A percentile compares a stretch with the other conserved stretches of the same genome.
These are phyloP conservation scores for Croton laevigatus DNA, from an alignment of 441 rosid genomes.

Conservation along the genomic window DNA sequence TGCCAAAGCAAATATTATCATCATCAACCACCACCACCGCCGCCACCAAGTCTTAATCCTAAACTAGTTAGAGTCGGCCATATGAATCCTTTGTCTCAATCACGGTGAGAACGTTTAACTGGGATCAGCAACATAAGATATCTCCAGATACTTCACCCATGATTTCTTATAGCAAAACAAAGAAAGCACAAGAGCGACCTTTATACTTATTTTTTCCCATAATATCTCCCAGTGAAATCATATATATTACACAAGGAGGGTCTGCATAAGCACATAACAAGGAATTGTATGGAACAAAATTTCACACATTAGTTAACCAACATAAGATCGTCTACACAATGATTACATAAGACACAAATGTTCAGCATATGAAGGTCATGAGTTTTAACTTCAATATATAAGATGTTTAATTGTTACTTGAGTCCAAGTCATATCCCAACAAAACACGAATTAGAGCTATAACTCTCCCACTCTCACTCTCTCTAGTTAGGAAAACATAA, in stretches of 20 bases:
- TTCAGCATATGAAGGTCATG: neutral
- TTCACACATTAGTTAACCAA: neutral
- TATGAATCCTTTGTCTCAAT: too few relatives aligned
- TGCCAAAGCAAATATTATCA: conserved; percentile 27
- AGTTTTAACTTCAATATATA: neutral
- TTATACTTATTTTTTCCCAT: neutral
- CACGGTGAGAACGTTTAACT: too few relatives aligned
- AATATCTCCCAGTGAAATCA: neutral
- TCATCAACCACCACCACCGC: too few relatives aligned
- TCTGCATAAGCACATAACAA: neutral
- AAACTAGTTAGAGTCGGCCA: too few relatives aligned
- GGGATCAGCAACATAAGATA: too few relatives aligned
- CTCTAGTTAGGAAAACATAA: neutral
- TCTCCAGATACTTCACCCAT: neutral
- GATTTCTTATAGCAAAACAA: neutral
- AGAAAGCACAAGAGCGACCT: neutral
- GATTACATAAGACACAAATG: neutral
- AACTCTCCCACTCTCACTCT: neutral
- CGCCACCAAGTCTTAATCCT: too few relatives aligned
- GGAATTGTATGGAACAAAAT: neutral
- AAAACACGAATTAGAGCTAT: neutral
- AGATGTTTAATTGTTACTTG: neutral
- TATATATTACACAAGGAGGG: neutral
- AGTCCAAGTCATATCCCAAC: neutral
- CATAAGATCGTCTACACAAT: neutral